Percentiles rank a stretch among this genome's conserved stretches.
Evolutionary conservation across 768 basidiomycete genomes (phyloP).

Genomic region (Leccinellum albellum): DNA sequence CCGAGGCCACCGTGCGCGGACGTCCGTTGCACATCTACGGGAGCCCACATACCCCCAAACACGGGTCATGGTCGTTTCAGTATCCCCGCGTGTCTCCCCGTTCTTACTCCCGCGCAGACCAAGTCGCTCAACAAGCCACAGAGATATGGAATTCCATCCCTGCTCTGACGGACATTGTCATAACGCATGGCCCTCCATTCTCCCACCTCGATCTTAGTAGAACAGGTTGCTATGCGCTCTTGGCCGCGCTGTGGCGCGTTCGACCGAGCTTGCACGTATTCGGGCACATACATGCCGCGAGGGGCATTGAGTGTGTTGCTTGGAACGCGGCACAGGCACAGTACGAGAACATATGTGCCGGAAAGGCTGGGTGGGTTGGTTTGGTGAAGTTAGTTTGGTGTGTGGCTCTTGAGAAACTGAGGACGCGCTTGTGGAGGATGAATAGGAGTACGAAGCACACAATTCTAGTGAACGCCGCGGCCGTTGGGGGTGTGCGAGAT

Average conservation of each 20-base stretch:
- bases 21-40: slow-evolving; percentile 5
- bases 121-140: neutral
- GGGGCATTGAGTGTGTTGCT: neutral
- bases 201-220: neutral
- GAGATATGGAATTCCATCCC: neutral
- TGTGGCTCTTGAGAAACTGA: neutral
- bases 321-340: slow-evolving; percentile 3
- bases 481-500: slow-evolving; percentile 3
- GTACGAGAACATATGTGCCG: slow-evolving; percentile 7
- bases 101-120: neutral
- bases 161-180: neutral
- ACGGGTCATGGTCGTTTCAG: slow-evolving; percentile 7
- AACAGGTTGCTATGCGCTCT: slow-evolving; percentile 4
- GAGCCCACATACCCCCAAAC: slow-evolving; percentile 8
- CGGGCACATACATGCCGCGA: slow-evolving; percentile 11
- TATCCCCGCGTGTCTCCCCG: slow-evolving; percentile 6
- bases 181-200: neutral
- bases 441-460: neutral
- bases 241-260: slow-evolving; percentile 3
- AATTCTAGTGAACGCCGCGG: slow-evolving; percentile 5
- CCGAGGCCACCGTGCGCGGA: slow-evolving; percentile 4
- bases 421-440: neutral
- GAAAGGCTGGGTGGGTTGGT: neutral
- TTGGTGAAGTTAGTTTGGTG: neutral
- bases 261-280: slow-evolving; percentile 8